A percentile compares a stretch with the other conserved stretches of the same genome.
Evolutionary conservation across 495 filamentous ascomycete genomes (phyloP).

Genomic region (Trichoderma erinaceum): DNA sequence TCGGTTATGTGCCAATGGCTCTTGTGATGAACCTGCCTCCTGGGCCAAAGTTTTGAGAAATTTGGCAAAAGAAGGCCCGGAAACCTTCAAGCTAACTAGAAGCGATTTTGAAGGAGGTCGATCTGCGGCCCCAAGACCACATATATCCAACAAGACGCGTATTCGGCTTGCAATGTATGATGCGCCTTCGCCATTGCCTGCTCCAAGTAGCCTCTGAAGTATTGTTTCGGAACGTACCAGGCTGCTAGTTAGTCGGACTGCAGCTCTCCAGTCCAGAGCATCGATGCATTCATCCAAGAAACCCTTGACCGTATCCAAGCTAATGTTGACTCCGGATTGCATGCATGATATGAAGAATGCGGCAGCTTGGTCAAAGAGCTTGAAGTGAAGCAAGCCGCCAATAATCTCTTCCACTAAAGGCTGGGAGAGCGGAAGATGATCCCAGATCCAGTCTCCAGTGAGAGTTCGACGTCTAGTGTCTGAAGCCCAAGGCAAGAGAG

Average conservation of each 20-base stretch:
- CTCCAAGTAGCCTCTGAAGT: background rate
- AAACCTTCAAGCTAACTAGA: background rate
- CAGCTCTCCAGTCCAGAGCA: slow-evolving; percentile 24
- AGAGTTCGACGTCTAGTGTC: slow-evolving; percentile 14
- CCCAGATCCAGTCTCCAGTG: slow-evolving; percentile 20
- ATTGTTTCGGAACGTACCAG: slow-evolving; percentile 17
- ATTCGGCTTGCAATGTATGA: slow-evolving; percentile 8
- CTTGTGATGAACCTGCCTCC: background rate
- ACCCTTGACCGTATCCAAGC: slow-evolving; percentile 25
- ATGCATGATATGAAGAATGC: slow-evolving; percentile 30
- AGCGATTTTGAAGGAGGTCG: background rate
- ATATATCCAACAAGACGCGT: background rate
- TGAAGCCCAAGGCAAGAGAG: slow-evolving; percentile 21
- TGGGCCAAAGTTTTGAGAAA: background rate
- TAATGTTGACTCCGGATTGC: slow-evolving; percentile 23
- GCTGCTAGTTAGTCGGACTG: slow-evolving; percentile 25
- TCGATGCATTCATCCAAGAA: slow-evolving; percentile 30
- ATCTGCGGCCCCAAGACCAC: slow-evolving; percentile 1
- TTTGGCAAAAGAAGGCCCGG: background rate
- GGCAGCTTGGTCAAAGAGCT: slow-evolving; percentile 28
- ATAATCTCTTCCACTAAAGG: slow-evolving; percentile 32
- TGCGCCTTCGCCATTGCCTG: background rate
- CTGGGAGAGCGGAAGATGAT: slow-evolving; percentile 25
- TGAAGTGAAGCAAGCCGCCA: slow-evolving; percentile 34
- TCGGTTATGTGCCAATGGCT: background rate